These are phyloP conservation scores for Zygosaccharomyces gambellarensis DNA, from an alignment of 805 yeast genomes.

Conservation along the genomic window DNA sequence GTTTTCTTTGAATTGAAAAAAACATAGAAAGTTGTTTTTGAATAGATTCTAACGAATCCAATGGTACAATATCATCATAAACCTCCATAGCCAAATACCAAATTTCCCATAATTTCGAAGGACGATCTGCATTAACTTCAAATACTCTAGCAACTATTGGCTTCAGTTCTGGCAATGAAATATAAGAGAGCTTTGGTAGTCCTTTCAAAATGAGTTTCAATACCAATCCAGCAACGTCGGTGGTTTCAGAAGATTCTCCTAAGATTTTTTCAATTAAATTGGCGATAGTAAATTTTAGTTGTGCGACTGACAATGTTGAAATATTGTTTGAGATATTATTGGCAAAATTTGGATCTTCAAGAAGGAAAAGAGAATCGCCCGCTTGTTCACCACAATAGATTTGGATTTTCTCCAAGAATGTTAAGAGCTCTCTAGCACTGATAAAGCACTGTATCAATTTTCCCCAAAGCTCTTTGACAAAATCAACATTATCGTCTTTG, in stretches of 20 bases:
- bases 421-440: constrained; percentile 52
- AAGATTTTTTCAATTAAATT: constrained; percentile 14
- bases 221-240: constrained; percentile 2
- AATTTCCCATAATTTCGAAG: constrained; percentile 41
- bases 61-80: constrained; percentile 38
- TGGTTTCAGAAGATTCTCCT: constrained; percentile 9
- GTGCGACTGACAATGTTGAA: constrained; percentile 43
- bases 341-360: constrained; percentile 32
- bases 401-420: constrained; percentile 48
- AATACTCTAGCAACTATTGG: constrained; percentile 26
- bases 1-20: not conserved
- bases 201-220: constrained; percentile 40
- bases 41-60: constrained; percentile 21
- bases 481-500: constrained; percentile 6
- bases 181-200: constrained; percentile 34
- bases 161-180: constrained; percentile 24
- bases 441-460: constrained; percentile 44
- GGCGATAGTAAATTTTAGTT: constrained; percentile 34
- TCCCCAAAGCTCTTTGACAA: constrained; percentile 21
- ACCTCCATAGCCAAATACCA: constrained; percentile 45
- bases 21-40: constrained; percentile 8
- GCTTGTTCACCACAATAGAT: constrained; percentile 13
- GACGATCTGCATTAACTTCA: constrained; percentile 12
- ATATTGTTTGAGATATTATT: constrained; percentile 40
- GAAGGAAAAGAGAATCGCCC: constrained; percentile 11